Evolutionary conservation across 306 rosid species (phyloP), one percentile per base, ranked within the genome.

Genomic region (Carpinus fangiana): DNA sequence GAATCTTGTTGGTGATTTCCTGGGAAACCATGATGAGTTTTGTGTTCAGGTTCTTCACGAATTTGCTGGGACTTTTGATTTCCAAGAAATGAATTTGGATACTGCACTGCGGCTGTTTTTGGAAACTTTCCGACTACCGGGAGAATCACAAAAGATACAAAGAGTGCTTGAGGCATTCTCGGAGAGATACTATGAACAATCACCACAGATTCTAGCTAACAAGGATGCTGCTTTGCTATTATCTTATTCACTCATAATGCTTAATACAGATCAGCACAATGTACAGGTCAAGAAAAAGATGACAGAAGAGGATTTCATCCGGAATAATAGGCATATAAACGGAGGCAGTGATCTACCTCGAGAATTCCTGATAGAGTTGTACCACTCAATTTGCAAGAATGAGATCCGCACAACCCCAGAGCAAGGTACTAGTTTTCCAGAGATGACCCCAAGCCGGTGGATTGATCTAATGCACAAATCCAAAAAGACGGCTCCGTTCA

Each of bases 141-240:
- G 99, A 80, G 99, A 95, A 86, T 93, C 99, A 2, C 99, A 95
- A 83, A 95, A 95, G 93, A 95, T 93, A 79, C 99, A 95, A 59
- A 85, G 99, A 87, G 99, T 95, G 76, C 98, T 95, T 73, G 99
- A 95, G 88, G 98, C 99, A 77, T 95, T 95, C 83, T 95, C 99
- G 72, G 99, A 93, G 89, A 93, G 98, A 91, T 95, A 91, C 80
- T 95, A 93, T 80, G 99, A 90, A 84, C 98, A 95, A 72, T 95
- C 98, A 20, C 97, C 96, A 34, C 94, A 81, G 73, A 89, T 93
- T 78, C 91, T 95, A 46, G 96, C 91, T 45, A 95, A 95, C 85
- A 95, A 91, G 92, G 99, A 95, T 83, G 98, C 98, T 80, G 99
- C 99, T 84, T 92, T 95, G 70, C 83, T 95, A 64, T 84, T 93